Evolutionary conservation across 768 basidiomycete genomes (phyloP).

Genomic region (Auricularia sp.): DNA sequence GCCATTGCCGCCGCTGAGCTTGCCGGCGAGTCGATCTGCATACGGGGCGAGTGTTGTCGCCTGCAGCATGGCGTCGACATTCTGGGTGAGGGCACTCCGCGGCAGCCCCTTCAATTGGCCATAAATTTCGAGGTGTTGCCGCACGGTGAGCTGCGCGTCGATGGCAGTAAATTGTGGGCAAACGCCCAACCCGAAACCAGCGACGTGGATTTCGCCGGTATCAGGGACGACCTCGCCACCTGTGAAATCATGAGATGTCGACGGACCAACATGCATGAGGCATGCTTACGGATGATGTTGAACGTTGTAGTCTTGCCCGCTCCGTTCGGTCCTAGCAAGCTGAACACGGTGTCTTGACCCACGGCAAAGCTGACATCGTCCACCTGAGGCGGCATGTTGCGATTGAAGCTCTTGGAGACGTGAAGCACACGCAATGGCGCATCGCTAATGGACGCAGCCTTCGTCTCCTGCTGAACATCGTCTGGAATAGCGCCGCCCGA

Average conservation of each 20-base stretch:
- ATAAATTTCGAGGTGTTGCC: conserved; percentile 64
- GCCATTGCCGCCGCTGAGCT: conserved; percentile 71
- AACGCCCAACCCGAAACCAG: conserved; percentile 63
- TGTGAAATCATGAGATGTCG: too few relatives aligned
- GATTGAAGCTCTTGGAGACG: conserved; percentile 49
- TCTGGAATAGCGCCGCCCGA: conserved; percentile 13
- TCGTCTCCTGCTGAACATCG: conserved; percentile 48
- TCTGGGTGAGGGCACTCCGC: conserved; percentile 35
- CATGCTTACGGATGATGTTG: conserved; percentile 48
- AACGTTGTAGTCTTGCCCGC: conserved; percentile 60
- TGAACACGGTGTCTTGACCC: conserved; percentile 51
- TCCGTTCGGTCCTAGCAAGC: conserved; percentile 71
- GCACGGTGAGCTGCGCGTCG: conserved; percentile 64
- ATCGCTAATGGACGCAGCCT: conserved; percentile 31
- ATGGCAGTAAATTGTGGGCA: conserved; percentile 83
- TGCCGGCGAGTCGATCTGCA: conserved; percentile 61
- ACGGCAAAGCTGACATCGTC: conserved; percentile 67
- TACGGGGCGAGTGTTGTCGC: conserved; percentile 51
- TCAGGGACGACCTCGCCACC: conserved; percentile 55
- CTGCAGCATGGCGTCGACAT: conserved; percentile 45
- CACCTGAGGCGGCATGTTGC: conserved; percentile 32
- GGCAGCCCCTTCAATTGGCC: conserved; percentile 62
- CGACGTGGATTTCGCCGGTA: conserved; percentile 59
- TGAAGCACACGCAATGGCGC: conserved; percentile 54
- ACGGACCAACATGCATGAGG: too few relatives aligned